These are phyloP conservation scores for Coemansia guatemalensis DNA, from an alignment of 192 early-diverging fungal genomes.

Conservation along the genomic window DNA sequence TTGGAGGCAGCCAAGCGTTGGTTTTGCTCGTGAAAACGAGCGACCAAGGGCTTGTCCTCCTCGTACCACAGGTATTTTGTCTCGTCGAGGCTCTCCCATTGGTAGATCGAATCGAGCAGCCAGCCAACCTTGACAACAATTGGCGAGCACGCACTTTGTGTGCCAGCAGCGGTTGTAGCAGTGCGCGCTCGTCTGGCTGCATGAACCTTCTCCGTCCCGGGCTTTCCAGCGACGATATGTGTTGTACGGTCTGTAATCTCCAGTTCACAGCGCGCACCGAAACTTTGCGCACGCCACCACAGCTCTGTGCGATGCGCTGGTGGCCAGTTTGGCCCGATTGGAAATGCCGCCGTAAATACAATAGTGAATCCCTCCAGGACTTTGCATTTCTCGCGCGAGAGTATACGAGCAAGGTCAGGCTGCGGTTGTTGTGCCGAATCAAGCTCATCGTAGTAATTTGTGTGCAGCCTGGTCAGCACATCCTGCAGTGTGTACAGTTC, in stretches of 20 bases:
- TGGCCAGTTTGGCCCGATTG: slow-evolving; percentile 53
- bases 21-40: slow-evolving; percentile 1
- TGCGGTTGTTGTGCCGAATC: slow-evolving; percentile 12
- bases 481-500: slow-evolving; percentile 57
- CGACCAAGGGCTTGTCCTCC: slow-evolving; percentile 29
- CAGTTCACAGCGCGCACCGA: slow-evolving; percentile 77
- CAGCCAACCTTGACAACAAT: slow-evolving; percentile 48
- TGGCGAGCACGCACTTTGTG: slow-evolving; percentile 56
- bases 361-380: slow-evolving; percentile 70
- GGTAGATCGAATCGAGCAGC: slow-evolving; percentile 70
- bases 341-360: slow-evolving; percentile 83
- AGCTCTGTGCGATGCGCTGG: slow-evolving; percentile 68
- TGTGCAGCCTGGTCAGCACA: slow-evolving; percentile 69
- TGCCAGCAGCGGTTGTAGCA: slow-evolving; percentile 48
- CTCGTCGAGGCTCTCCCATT: slow-evolving; percentile 75
- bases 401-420: slow-evolving; percentile 54
- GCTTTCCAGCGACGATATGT: slow-evolving; percentile 86
- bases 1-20: slow-evolving; percentile 5
- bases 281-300: slow-evolving; percentile 75
- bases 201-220: slow-evolving; percentile 74
- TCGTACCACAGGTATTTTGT: slow-evolving; percentile 55
- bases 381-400: slow-evolving; percentile 58
- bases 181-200: slow-evolving; percentile 53
- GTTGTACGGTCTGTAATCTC: slow-evolving; percentile 68
- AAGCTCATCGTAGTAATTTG: slow-evolving; percentile 61